A percentile compares a stretch with the other conserved stretches of the same genome.
Conservation (phyloP, 106 monocot species). For the Allium cepa region DNA sequence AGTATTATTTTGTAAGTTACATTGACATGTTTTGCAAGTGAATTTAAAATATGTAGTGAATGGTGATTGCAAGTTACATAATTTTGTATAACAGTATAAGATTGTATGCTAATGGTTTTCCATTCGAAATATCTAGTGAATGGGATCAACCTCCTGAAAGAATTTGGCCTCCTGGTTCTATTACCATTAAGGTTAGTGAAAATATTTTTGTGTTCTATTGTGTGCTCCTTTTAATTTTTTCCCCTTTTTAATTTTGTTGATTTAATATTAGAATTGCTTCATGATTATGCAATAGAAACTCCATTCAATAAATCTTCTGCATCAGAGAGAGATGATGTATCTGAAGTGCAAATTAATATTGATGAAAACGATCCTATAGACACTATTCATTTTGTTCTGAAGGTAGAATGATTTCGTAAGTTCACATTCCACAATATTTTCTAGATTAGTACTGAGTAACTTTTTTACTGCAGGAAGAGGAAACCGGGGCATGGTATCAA, state of each 20-base stretch:
- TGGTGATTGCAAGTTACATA: not conserved
- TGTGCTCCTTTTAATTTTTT: constrained; percentile 4
- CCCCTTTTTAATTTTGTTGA: constrained; percentile 3
- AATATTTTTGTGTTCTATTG: constrained; percentile 2
- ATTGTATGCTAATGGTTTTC: not conserved
- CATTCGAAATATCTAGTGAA: constrained; percentile 41
- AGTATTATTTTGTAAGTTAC: not conserved
- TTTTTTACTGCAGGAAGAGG: constrained; percentile 58
- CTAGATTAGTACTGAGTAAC: not conserved
- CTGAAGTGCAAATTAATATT: constrained; percentile 63
- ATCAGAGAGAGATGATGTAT: constrained; percentile 32
- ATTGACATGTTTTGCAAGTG: not conserved
- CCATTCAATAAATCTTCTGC: constrained; percentile 53
- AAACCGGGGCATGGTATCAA: constrained; percentile 89
- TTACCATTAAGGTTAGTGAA: constrained; percentile 64
- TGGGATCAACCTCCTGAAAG: constrained; percentile 94
- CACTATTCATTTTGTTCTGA: constrained; percentile 86
- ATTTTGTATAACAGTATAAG: not conserved
- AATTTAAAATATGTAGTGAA: not conserved
- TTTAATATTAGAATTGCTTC: not conserved
- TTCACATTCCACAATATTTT: no score
- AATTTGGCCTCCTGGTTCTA: constrained; percentile 84
- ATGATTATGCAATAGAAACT: constrained; percentile 97
- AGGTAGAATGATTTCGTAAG: constrained; percentile 35
- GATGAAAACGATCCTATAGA: constrained; percentile 35